phyloP scores from a whole-genome alignment of 192 early-diverging fungal species.

The Coemansia sp. region DNA sequence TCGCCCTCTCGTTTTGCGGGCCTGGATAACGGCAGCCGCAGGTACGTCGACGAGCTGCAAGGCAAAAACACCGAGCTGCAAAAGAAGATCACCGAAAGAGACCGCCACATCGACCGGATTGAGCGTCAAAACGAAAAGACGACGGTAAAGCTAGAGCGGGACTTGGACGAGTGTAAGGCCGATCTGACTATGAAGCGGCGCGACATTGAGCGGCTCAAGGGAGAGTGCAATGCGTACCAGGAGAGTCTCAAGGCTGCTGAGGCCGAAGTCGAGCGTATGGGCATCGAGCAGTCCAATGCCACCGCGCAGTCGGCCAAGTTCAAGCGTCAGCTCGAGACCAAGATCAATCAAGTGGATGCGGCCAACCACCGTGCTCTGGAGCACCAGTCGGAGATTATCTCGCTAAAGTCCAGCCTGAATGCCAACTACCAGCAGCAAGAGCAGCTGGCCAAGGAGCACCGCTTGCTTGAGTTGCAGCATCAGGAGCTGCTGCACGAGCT shows the following conservation, averaged over 20 bases:
- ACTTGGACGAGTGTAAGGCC: conserved; percentile 43
- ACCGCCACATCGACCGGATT: conserved; percentile 33
- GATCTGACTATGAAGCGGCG: conserved; percentile 52
- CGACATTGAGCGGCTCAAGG: conserved; percentile 49
- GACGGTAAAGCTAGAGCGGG: conserved; percentile 23
- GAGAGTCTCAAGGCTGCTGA: conserved; percentile 38
- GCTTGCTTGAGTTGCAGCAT: conserved; percentile 28
- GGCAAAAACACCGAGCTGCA: conserved; percentile 39
- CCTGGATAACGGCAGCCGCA: conserved; percentile 14
- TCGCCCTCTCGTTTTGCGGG: conserved; percentile 31
- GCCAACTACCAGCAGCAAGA: conserved; percentile 38
- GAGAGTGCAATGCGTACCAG: conserved; percentile 15
- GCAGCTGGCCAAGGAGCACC: conserved; percentile 26
- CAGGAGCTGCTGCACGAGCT: conserved; percentile 42
- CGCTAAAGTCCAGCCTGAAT: conserved; percentile 25
- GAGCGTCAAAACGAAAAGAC: conserved; percentile 40
- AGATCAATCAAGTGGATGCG: conserved; percentile 16
- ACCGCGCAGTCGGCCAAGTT: conserved; percentile 29
- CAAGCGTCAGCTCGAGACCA: conserved; percentile 39
- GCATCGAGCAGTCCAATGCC: conserved; percentile 33
- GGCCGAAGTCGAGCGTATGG: conserved; percentile 37
- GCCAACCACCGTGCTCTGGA: conserved; percentile 29
- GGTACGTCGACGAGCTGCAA: conserved; percentile 25
- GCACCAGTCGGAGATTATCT: conserved; percentile 34
- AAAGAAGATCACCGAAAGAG: conserved; percentile 23